Evolutionary conservation across 2,329 filamentous ascomycete genomes (phyloP).

Genomic region (Aspergillus hiratsukae): DNA sequence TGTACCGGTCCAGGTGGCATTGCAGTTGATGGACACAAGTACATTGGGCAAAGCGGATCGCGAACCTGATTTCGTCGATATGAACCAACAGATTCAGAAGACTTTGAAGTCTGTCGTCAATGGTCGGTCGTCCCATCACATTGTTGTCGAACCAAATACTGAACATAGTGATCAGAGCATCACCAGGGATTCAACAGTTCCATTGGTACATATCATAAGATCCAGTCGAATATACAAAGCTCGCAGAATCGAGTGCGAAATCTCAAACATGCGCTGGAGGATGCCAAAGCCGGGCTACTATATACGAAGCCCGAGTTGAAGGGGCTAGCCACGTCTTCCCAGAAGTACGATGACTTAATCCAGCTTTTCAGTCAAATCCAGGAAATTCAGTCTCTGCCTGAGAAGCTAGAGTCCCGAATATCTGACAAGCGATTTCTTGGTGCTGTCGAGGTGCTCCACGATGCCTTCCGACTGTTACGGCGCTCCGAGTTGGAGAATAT

Average conservation of each 20-base stretch:
- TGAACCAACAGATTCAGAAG: conserved; percentile 83
- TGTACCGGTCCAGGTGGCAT: conserved; percentile 87
- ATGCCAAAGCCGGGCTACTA: conserved; percentile 75
- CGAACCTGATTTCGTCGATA: conserved; percentile 76
- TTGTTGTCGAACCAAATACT: conserved; percentile 1
- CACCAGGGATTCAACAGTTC: conserved; percentile 99
- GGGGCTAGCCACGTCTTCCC: conserved; percentile 79
- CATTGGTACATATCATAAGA: conserved; percentile 98
- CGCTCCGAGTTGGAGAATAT: conserved; percentile 89
- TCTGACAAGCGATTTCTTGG: conserved; percentile 93
- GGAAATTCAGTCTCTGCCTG: conserved; percentile 80
- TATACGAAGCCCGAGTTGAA: conserved; percentile 86
- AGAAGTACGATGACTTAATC: conserved; percentile 85
- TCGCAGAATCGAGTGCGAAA: conserved; percentile 81
- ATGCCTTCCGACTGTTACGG: conserved; percentile 74
- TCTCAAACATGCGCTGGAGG: conserved; percentile 76
- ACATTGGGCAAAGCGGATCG: conserved; percentile 88
- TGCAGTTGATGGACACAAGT: conserved; percentile 90
- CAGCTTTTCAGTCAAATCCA: conserved; percentile 80
- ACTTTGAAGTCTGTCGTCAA: conserved; percentile 94
- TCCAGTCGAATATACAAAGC: conserved; percentile 84
- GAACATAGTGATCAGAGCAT: conserved; percentile 58
- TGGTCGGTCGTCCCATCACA: conserved; percentile 32
- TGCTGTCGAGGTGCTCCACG: conserved; percentile 87
- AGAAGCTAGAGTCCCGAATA: conserved; percentile 88